Conservation (phyloP, 805 yeast genomes). For the Starmerella sp. region DNA sequence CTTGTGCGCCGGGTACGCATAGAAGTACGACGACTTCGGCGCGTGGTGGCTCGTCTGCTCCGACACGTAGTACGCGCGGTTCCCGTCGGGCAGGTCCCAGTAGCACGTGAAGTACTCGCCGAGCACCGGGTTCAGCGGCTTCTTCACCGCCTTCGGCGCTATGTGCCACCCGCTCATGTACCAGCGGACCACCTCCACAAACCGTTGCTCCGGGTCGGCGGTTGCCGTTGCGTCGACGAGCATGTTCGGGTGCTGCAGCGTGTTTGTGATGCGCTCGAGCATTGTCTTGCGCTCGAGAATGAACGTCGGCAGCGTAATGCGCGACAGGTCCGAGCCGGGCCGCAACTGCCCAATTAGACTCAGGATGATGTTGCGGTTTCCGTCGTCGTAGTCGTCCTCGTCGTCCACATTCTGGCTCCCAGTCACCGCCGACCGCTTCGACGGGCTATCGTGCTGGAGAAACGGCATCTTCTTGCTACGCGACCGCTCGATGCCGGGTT, state of each 20-base stretch:
- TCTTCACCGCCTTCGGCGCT: conserved; percentile 96
- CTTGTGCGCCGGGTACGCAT: conserved; percentile 65
- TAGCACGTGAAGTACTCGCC: conserved; percentile 87
- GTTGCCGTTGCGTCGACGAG: conserved; percentile 55
- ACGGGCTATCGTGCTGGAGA: conserved; percentile 1
- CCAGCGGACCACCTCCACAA: conserved; percentile 70
- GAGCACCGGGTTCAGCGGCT: conserved; percentile 87
- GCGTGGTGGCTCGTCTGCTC: conserved; percentile 98
- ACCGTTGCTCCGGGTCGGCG: conserved; percentile 53
- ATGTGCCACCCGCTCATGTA: conserved; percentile 95
- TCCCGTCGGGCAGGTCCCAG: conserved; percentile 72
- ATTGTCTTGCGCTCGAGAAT: conserved; percentile 89
- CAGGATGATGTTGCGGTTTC: conserved; percentile 74
- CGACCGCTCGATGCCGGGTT: not conserved
- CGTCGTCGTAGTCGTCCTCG: conserved; percentile 83
- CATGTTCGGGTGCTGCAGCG: conserved; percentile 62
- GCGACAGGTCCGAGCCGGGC: conserved; percentile 81
- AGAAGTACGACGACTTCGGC: conserved; percentile 92
- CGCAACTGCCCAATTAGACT: conserved; percentile 84
- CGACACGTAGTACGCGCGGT: conserved; percentile 69
- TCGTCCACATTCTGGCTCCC: conserved; percentile 34
- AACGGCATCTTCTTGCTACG: not conserved
- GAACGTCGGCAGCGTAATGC: conserved; percentile 91
- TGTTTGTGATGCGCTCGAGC: conserved; percentile 91
- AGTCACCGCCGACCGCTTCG: conserved; percentile 1